A percentile compares a stretch with the other conserved stretches of the same genome.
Evolutionary conservation across 2,329 filamentous ascomycete genomes (phyloP).

Genomic region (Diaporthe ilicicola): DNA sequence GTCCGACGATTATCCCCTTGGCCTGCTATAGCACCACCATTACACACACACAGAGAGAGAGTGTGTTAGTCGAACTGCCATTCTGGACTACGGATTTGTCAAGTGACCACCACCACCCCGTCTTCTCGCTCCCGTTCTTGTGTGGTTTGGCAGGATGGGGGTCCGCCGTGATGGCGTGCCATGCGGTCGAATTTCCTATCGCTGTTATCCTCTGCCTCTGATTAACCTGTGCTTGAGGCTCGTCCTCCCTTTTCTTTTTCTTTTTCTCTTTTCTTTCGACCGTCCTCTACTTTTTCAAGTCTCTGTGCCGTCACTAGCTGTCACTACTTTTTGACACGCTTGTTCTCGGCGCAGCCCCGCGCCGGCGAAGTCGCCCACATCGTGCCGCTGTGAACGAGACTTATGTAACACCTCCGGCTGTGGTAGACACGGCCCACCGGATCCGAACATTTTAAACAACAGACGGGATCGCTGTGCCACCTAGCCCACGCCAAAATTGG

Average conservation of each 20-base stretch:
- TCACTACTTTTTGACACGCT: not conserved
- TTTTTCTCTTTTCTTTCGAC: not conserved
- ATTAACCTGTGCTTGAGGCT: not conserved
- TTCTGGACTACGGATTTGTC: constrained; percentile 19
- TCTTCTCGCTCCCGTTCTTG: not conserved
- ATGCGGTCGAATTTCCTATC: not conserved
- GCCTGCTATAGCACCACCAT: constrained; percentile 10
- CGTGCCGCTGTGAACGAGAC: not conserved
- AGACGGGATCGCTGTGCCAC: not conserved
- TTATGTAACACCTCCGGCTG: not conserved
- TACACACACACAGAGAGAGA: not conserved
- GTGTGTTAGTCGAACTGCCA: constrained; percentile 8
- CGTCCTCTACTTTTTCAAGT: not conserved
- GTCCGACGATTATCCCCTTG: constrained; percentile 16
- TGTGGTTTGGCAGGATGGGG: not conserved
- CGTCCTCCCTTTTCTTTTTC: too few species aligned
- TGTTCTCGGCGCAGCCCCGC: constrained; percentile 4
- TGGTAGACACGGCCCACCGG: not conserved
- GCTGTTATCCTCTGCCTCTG: not conserved
- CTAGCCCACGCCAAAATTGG: not conserved
- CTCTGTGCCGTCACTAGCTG: not conserved
- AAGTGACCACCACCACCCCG: constrained; percentile 6
- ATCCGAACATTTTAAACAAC: not conserved
- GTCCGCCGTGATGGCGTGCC: constrained; percentile 14
- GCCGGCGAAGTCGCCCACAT: constrained; percentile 7